Evolutionary conservation across 108 stramenopile genomes (phyloP), one percentile per base, ranked within the genome.

Genomic region (Cyclotella atomus): DNA sequence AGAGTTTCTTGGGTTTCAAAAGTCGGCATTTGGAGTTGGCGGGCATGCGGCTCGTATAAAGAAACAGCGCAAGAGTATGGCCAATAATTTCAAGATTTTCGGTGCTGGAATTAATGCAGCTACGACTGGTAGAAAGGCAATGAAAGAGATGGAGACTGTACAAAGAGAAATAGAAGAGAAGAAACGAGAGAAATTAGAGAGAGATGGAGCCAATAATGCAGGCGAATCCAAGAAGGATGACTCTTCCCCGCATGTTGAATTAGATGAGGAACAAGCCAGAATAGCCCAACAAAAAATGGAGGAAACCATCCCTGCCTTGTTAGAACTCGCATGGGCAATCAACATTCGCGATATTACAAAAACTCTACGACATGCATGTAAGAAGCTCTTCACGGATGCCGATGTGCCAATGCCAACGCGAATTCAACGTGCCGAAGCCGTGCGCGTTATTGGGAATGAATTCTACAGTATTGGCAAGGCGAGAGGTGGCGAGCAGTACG

Each of bases 341-440:
- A 94, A 94, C 62, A 81, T 79, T 56, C 89, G 93, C 12, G 93
- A 94, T 71, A 91, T 94, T 54, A 84, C 88, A 54, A 65, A 68
- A 45, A 94, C 93, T 3, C 79, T 94, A 57, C 83, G 78, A 70
- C 33, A 65, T 25, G 89, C 87, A 32, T 91, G 91, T 64, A 86
- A 88, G 56, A 91, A 94, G 65, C 69, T 94, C 21, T 91, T 94
- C 78, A 76, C 81, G 15, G 93, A 94, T 81, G 88, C 88, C 6
- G 77, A 68, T 38, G 89, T 89, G 19, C 67, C 83, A 30, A 85
- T 86, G 53, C 65, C 86, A 29, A 59, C 67, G 12, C 78, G 92
- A 68, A 45, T 88, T 30, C 73, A 81, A 69, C 84, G 95, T 41
- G 95, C 95, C 4, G 79, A 92, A 53, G 91, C 86, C 24, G 74